Evolutionary conservation across 2,329 filamentous ascomycete species (phyloP).

Genomic region (Diplodia corticola): DNA sequence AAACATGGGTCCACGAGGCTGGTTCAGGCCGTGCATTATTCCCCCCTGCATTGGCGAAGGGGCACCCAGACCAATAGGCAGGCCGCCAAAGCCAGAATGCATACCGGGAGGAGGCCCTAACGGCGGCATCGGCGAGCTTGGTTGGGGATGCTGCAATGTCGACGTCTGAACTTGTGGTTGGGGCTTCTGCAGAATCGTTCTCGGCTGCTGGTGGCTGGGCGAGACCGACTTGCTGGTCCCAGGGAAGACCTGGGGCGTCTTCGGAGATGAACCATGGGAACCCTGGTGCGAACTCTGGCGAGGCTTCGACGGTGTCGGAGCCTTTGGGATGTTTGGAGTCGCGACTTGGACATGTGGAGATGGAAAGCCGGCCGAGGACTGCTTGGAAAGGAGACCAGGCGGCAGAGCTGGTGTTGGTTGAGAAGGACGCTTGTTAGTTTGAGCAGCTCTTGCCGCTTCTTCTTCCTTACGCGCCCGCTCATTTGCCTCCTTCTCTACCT

Average conservation of each 20-base stretch:
- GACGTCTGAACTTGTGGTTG: conserved; percentile 43
- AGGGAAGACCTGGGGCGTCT: conserved; percentile 59
- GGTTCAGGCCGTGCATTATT: conserved; percentile 48
- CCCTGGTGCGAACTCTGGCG: conserved; percentile 80
- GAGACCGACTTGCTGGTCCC: conserved; percentile 57
- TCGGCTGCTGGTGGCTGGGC: conserved; percentile 65
- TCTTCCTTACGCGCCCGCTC: conserved; percentile 44
- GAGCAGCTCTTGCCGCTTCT: conserved; percentile 37
- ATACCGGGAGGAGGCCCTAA: conserved; percentile 59
- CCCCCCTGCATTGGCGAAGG: conserved; percentile 26
- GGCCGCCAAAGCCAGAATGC: conserved; percentile 50
- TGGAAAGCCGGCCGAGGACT: conserved; percentile 56
- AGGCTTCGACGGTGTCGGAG: conserved; percentile 73
- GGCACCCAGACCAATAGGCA: conserved; percentile 52
- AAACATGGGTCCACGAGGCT: conserved; percentile 48
- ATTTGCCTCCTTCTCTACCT: conserved; percentile 44
- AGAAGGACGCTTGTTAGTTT: conserved; percentile 37
- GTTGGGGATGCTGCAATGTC: conserved; percentile 59
- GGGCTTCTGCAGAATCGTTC: conserved; percentile 63
- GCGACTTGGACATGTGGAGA: conserved; percentile 80
- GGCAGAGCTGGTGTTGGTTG: conserved; percentile 51
- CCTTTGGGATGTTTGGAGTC: conserved; percentile 80
- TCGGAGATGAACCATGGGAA: conserved; percentile 67
- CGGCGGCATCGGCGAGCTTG: conserved; percentile 64
- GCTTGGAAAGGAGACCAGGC: conserved; percentile 54